Evolutionary conservation across 495 filamentous ascomycete species (phyloP).

Genomic region (Symbiotaphrina buchneri): DNA sequence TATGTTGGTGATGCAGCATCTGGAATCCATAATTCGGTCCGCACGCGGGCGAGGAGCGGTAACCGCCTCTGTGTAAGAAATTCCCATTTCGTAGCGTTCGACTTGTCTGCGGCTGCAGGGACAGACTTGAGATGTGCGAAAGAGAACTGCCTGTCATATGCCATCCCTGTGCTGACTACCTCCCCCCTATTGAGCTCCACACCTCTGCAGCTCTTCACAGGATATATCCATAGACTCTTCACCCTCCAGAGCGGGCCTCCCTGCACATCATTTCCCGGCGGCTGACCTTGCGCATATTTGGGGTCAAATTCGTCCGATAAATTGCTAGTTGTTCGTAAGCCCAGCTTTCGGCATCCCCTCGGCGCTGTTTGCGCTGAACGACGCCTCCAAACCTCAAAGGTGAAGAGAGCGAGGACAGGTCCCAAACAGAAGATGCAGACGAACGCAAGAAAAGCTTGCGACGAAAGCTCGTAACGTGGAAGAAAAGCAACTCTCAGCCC

Average conservation of each 20-base stretch:
- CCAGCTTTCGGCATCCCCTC: slow-evolving; percentile 23
- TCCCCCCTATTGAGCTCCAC: slow-evolving; percentile 48
- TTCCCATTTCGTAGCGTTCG: slow-evolving; percentile 36
- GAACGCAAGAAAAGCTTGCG: slow-evolving; percentile 17
- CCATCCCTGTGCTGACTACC: slow-evolving; percentile 47
- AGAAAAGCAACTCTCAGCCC: background rate
- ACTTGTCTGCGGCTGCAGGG: slow-evolving; percentile 15
- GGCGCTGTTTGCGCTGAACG: slow-evolving; percentile 13
- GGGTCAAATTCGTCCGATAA: slow-evolving; percentile 10
- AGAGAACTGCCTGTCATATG: slow-evolving; percentile 68
- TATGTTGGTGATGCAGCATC: slow-evolving; percentile 30
- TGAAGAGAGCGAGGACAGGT: slow-evolving; percentile 10
- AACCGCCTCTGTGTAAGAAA: slow-evolving; percentile 65
- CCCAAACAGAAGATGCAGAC: slow-evolving; percentile 23
- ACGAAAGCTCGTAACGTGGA: slow-evolving; percentile 1
- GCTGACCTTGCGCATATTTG: background rate
- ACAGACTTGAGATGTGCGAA: slow-evolving; percentile 42
- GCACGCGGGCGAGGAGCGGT: slow-evolving; percentile 45
- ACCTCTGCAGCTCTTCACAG: slow-evolving; percentile 68
- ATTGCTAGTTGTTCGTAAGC: slow-evolving; percentile 15
- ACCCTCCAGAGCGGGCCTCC: slow-evolving; percentile 23
- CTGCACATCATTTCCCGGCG: background rate
- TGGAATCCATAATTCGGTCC: slow-evolving; percentile 60
- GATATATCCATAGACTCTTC: slow-evolving; percentile 71
- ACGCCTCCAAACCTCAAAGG: slow-evolving; percentile 9